phyloP scores from a whole-genome alignment of 2,329 filamentous ascomycete species.

The Ceratocystiopsis sp. region DNA sequence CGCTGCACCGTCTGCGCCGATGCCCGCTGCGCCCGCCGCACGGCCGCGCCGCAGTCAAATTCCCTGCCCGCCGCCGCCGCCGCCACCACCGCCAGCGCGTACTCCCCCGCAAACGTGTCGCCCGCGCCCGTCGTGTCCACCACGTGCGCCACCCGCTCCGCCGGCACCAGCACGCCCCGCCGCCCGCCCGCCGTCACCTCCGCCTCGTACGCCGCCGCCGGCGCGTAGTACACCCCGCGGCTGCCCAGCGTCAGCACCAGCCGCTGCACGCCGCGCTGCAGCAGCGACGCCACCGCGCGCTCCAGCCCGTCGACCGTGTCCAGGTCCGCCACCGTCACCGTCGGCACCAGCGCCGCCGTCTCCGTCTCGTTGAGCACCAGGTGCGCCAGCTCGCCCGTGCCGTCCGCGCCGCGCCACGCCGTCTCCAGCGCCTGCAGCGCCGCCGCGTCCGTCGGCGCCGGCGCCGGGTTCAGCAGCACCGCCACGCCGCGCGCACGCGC shows the following conservation, averaged over 20 bases:
- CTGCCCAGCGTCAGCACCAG: conserved; percentile 74
- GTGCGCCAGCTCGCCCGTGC: conserved; percentile 34
- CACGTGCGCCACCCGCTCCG: conserved; percentile 50
- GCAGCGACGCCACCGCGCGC: conserved; percentile 32
- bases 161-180: conserved; percentile 34
- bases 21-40: conserved; percentile 42
- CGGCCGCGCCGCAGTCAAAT: conserved; percentile 41
- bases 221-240: conserved; percentile 56
- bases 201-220: conserved; percentile 10
- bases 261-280: conserved; percentile 49
- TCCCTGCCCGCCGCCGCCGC: conserved; percentile 12
- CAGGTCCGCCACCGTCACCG: conserved; percentile 17
- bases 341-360: conserved; percentile 44
- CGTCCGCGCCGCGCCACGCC: conserved; percentile 18
- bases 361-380: conserved; percentile 63
- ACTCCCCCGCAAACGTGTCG: conserved; percentile 84
- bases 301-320: conserved; percentile 17
- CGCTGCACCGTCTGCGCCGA: conserved; percentile 50
- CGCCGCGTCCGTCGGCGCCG: conserved; percentile 42
- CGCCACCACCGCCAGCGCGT: conserved; percentile 55
- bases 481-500: conserved; percentile 23
- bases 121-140: conserved; percentile 90
- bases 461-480: conserved; percentile 56
- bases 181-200: too few relatives aligned
- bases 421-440: conserved; percentile 37